These are phyloP conservation scores for Seiridium unicorne DNA, from an alignment of 2,329 filamentous ascomycete genomes.

Conservation along the genomic window DNA sequence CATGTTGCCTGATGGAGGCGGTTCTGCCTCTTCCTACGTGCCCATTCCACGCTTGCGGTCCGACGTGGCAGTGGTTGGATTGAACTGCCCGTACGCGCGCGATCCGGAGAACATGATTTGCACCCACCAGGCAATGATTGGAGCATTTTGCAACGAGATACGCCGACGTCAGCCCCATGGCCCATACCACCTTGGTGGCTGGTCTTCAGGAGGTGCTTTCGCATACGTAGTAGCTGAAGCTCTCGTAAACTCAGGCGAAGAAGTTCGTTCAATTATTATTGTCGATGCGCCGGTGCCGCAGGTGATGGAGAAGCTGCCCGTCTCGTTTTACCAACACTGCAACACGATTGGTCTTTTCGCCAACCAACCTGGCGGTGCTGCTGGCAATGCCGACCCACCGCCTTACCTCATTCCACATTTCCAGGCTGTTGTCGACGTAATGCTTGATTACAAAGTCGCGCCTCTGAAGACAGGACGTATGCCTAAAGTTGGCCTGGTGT, in stretches of 20 bases:
- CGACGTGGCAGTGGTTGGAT: conserved; percentile 32
- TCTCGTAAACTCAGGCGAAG: conserved; percentile 34
- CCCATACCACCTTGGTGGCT: conserved; percentile 49
- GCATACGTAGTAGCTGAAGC: conserved; percentile 42
- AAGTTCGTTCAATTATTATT: conserved; percentile 35
- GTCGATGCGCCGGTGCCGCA: conserved; percentile 41
- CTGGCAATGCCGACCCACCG: background rate
- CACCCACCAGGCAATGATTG: conserved; percentile 32
- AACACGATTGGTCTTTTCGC: conserved; percentile 43
- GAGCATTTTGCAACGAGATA: conserved; percentile 39
- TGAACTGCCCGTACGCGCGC: conserved; percentile 39
- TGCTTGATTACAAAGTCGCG: background rate
- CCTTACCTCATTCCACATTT: conserved; percentile 6
- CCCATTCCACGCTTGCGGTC: conserved; percentile 27
- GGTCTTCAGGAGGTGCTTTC: conserved; percentile 51
- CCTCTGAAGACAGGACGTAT: background rate
- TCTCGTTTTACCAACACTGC: conserved; percentile 47
- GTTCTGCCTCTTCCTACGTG: conserved; percentile 39
- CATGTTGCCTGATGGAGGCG: conserved; percentile 43
- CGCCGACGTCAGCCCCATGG: conserved; percentile 43
- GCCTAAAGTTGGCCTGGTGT: background rate
- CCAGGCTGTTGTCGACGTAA: background rate
- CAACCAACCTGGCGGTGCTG: background rate
- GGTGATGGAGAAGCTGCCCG: conserved; percentile 45
- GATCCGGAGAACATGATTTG: conserved; percentile 25